Conservation (phyloP, 257 asterid species). For the Parsonsia alboflavescens region DNA sequence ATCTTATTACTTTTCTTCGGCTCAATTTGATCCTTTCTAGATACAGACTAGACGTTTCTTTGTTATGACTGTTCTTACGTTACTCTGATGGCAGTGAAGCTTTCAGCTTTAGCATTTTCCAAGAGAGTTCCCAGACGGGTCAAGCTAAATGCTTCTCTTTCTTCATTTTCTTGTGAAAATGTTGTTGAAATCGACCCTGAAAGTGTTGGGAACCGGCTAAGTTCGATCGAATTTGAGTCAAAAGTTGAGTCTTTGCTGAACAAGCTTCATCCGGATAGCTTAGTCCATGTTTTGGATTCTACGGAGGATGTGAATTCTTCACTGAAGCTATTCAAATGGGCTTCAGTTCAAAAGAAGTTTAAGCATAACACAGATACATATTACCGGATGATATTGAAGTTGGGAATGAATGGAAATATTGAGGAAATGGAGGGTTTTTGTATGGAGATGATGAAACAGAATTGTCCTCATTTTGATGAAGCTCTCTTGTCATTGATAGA, state of each 20-base stretch:
- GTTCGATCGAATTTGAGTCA: conserved; percentile 43
- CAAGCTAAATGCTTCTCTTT: conserved; percentile 32
- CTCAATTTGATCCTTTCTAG: background rate
- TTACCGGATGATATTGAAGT: conserved; percentile 54
- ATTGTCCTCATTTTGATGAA: conserved; percentile 43
- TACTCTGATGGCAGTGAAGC: conserved; percentile 61
- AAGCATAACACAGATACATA: conserved; percentile 59
- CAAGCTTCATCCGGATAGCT: conserved; percentile 52
- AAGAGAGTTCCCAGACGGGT: conserved; percentile 43
- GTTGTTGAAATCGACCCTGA: conserved; percentile 31
- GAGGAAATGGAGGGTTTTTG: conserved; percentile 76
- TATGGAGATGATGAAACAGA: conserved; percentile 56
- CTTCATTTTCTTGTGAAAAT: conserved; percentile 52
- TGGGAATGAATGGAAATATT: conserved; percentile 67
- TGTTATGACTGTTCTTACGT: background rate
- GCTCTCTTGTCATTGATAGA: conserved; percentile 48
- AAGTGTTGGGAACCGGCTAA: conserved; percentile 32
- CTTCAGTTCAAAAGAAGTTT: conserved; percentile 58
- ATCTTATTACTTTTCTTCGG: no score
- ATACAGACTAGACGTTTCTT: background rate
- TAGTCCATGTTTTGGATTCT: conserved; percentile 42
- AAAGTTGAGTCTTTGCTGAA: conserved; percentile 45
- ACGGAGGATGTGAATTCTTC: conserved; percentile 71
- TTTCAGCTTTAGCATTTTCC: conserved; percentile 34
- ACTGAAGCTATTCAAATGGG: conserved; percentile 67